phyloP scores from a whole-genome alignment of 2,329 filamentous ascomycete genomes.

The Pestalotiopsis sp. region DNA sequence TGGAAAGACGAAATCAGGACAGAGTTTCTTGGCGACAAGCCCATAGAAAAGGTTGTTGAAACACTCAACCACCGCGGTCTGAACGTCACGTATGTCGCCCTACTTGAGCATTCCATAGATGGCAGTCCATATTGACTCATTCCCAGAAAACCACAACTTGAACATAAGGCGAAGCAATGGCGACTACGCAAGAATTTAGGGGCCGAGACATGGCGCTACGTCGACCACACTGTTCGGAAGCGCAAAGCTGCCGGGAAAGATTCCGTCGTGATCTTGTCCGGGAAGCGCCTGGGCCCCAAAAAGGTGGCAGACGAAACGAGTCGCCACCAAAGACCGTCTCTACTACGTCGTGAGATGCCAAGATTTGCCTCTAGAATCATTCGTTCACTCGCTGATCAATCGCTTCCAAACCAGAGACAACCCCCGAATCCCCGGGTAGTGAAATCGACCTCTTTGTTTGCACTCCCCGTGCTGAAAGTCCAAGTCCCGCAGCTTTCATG shows the following conservation, averaged over 20 bases:
- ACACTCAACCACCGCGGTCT: neutral
- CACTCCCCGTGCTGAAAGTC: neutral
- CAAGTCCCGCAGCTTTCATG: neutral
- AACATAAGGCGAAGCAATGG: neutral
- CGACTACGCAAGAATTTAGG: neutral
- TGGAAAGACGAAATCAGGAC: neutral
- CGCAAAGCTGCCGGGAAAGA: neutral
- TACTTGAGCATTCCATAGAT: neutral
- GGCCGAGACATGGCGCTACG: neutral
- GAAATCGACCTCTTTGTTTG: neutral
- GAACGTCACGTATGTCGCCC: neutral
- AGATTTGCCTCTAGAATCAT: neutral
- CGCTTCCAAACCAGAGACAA: neutral
- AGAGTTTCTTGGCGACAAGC: neutral
- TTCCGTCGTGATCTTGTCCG: neutral
- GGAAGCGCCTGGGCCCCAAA: neutral
- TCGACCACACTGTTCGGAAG: neutral
- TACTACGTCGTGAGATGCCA: neutral
- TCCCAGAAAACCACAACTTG: neutral
- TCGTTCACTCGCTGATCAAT: neutral
- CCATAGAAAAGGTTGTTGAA: neutral
- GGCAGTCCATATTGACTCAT: neutral
- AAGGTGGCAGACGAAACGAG: neutral
- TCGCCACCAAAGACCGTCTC: neutral
- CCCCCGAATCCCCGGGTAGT: neutral